Percentiles rank a stretch among this genome's conserved stretches.
These are phyloP conservation scores for Diplodia mutila DNA, from an alignment of 2,329 filamentous ascomycete species.

Conservation along the genomic window DNA sequence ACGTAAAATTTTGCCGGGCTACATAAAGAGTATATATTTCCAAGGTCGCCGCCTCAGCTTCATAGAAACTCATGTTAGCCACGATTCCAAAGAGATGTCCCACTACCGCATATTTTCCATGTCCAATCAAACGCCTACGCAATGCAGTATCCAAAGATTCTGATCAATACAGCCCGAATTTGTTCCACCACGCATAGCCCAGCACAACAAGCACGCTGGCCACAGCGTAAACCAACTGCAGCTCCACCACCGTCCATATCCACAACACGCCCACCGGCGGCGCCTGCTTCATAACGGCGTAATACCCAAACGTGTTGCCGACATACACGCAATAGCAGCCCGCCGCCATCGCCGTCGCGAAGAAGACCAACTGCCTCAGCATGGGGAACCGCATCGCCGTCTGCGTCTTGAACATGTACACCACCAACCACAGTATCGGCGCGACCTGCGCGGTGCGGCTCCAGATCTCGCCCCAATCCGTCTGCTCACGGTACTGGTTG, in stretches of 20 bases:
- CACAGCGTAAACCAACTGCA: conserved; percentile 70
- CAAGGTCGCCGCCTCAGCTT: background rate
- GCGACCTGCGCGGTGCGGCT: conserved; percentile 53
- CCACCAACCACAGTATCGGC: conserved; percentile 50
- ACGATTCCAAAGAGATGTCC: background rate
- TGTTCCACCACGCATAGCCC: conserved; percentile 59
- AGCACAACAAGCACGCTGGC: conserved; percentile 57
- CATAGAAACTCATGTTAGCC: background rate
- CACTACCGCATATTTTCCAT: background rate
- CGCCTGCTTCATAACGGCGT: conserved; percentile 87
- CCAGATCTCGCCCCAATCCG: conserved; percentile 62
- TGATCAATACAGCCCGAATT: conserved; percentile 52
- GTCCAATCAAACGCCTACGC: background rate
- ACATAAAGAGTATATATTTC: background rate
- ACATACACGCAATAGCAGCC: conserved; percentile 83
- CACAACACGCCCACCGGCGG: conserved; percentile 89
- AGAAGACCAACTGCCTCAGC: conserved; percentile 61
- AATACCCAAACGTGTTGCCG: conserved; percentile 78
- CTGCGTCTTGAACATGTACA: conserved; percentile 50
- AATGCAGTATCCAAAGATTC: background rate
- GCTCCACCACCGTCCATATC: conserved; percentile 91
- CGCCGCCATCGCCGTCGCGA: conserved; percentile 60
- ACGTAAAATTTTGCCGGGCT: background rate
- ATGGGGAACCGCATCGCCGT: conserved; percentile 50
- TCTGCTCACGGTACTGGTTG: conserved; percentile 72